Conservation (phyloP, 2,329 filamentous ascomycete species). For the Alternaria sp. region DNA sequence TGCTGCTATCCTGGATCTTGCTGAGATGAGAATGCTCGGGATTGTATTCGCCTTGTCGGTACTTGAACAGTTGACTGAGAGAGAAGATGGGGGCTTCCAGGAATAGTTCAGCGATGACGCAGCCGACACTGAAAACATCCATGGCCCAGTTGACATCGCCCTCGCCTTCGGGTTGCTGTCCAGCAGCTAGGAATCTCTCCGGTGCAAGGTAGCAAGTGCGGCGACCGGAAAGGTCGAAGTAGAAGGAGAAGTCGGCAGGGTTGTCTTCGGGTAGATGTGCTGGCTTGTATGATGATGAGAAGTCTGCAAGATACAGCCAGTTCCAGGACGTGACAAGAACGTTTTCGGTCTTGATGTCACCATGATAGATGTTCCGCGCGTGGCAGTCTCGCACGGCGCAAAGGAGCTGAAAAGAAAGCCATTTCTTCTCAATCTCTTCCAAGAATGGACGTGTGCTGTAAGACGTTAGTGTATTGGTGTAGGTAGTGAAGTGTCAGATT, state of each 20-base stretch:
- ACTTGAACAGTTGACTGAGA: conserved; percentile 94
- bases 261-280: conserved; percentile 95
- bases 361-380: conserved; percentile 86
- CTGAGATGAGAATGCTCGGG: conserved; percentile 79
- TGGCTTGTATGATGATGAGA: conserved; percentile 94
- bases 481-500: neutral
- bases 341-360: conserved; percentile 98
- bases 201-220: conserved; percentile 95
- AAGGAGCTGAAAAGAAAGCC: conserved; percentile 94
- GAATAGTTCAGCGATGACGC: conserved; percentile 95
- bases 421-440: conserved; percentile 98
- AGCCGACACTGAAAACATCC: conserved; percentile 97
- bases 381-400: conserved; percentile 94
- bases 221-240: conserved; percentile 90
- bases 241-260: conserved; percentile 96
- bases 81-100: conserved; percentile 96
- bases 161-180: conserved; percentile 68
- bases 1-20: conserved; percentile 85
- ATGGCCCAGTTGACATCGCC: conserved; percentile 84
- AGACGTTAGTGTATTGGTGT: conserved; percentile 28
- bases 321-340: conserved; percentile 98
- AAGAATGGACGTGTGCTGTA: conserved; percentile 89
- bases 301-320: conserved; percentile 98
- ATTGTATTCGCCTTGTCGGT: conserved; percentile 90
- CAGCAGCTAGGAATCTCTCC: conserved; percentile 82